Evolutionary conservation across 768 basidiomycete species (phyloP), one percentile per base, ranked within the genome.

Genomic region (Hypholoma fasciculare): DNA sequence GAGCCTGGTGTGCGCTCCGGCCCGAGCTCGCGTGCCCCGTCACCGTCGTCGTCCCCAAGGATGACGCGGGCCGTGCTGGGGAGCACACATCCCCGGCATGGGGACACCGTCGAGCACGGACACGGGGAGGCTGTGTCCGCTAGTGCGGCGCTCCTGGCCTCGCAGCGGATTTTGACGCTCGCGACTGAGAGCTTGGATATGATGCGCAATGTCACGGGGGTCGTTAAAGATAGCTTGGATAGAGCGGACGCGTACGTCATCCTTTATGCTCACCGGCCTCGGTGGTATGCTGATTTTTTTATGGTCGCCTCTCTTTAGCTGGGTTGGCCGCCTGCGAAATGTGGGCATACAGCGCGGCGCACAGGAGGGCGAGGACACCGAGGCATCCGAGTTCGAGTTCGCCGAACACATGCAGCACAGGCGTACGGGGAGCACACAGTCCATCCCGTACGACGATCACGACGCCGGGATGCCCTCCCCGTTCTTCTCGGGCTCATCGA

Each of bases 131-230:
- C 37, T 38, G 67, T 76, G 17, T 73, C 77, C 48, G 79, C 82
- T 0, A 78, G 83, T 37, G 76, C 85, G 6, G 91, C 90, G 2
- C 79, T 84, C 20, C 79, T 85, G 14, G 89, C 93, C 27, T 91
- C 94, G 9, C 89, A 92, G 69, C 77, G 89, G 51, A 87, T 96
- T 17, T 69, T 96, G 63, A 85, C 87, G 7, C 83, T 96, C 8
- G 93, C 94, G 12, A 90, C 89, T 13, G 95, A 96, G 76, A 94
- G 93, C 67, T 67, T 96, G 71, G 94, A 96, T 67, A 96, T 95
- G 92, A 86, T 96, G 80, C 79, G 88, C 27, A 86, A 90, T 27
- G 92, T 95, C 27, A 92, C 92, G n/a, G 81, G 84, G 4, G 92
- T 96, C 20, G 89, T 96, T 59, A 89, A 87, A 65, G 94, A 95